Base-by-base conservation (phyloP, 176 grass and related monocot genomes). In the Panicum miliaceum region DNA sequence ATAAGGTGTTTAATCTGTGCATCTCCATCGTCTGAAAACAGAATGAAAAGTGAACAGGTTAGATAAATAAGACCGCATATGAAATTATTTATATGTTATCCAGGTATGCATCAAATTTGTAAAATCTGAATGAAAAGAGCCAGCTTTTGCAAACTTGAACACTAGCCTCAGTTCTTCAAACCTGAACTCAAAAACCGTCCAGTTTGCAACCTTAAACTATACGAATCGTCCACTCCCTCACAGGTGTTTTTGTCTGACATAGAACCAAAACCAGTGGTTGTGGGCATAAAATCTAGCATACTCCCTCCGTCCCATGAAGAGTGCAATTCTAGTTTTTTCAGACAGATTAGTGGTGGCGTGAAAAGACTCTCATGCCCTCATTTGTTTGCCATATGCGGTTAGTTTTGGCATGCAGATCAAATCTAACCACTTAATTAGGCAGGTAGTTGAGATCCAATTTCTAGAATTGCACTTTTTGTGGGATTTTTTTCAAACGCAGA, bases 1-100 rank as follows among this genome's bases (percentile, higher is more conserved):
- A 94, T 70, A 82, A 95, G 84, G 86, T 98, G 91, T 80, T 98
- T 90, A 80, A 98, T 78, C 64, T 95, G 96, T 81, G 86, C 82
- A 59, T 92, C 93, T 83, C 93, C 96, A 73, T 90, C 90, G 88
- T 98, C 96, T 98, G 53, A 74, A 19, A 87, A 85, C 19, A 87
- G 54, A 87, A 46, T 27, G 50, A 14, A 79, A 86, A 46, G 45
- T 68, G 38, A 18, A 68, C 75, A 67, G 37, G 15, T 76, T 57
- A 40, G 52, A n/a, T 77, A 50, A 62, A 59, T 62, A 22, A 75
- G 68, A 68, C 34, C 37, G 58, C 47, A 50, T 43, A 51, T 56
- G 52, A 78, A 79, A 83, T 58, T 56, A 70, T 59, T 47, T 72
- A 48, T 15, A 45, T 58, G 11, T 53, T 86, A 62, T 73, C 56